Evolutionary conservation across 352 stramenopile species (phyloP).

Genomic region (Pythium apleroticum): DNA sequence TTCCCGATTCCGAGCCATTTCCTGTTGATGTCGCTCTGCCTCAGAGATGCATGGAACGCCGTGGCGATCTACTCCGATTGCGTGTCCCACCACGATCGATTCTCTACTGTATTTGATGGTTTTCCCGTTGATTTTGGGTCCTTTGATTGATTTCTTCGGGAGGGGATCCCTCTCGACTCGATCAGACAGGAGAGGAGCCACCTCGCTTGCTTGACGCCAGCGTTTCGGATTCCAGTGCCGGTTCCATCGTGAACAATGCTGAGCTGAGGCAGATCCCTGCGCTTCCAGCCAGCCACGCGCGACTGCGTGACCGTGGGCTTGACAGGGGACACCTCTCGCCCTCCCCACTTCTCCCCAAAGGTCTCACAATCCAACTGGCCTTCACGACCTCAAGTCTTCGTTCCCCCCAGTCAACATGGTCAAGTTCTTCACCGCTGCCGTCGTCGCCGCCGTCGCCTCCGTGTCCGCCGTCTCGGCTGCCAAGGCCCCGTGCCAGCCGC

Average conservation of each 20-base stretch:
- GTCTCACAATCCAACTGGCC: slow-evolving; percentile 23
- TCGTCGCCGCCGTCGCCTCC: slow-evolving; percentile 21
- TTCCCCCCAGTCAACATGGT: slow-evolving; percentile 30
- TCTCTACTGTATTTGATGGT: no score
- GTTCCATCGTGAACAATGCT: neutral
- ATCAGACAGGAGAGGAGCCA: slow-evolving; percentile 1
- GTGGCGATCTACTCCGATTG: neutral
- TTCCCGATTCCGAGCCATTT: neutral
- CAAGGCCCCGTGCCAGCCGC: slow-evolving; percentile 35
- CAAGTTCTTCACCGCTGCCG: slow-evolving; percentile 39
- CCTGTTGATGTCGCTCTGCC: no score
- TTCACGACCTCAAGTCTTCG: slow-evolving; percentile 15
- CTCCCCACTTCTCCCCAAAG: neutral
- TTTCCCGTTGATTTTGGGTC: neutral
- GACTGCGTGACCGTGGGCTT: neutral
- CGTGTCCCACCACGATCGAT: neutral
- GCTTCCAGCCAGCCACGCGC: neutral
- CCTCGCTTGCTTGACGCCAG: neutral
- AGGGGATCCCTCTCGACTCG: neutral
- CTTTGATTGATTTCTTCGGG: neutral
- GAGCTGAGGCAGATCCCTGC: neutral
- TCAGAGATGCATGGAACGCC: neutral
- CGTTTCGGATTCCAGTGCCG: neutral
- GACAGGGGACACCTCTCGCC: neutral
- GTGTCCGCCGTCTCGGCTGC: slow-evolving; percentile 23